Conservation (phyloP, 495 filamentous ascomycete genomes). For the Aspergillus taichungensis region DNA sequence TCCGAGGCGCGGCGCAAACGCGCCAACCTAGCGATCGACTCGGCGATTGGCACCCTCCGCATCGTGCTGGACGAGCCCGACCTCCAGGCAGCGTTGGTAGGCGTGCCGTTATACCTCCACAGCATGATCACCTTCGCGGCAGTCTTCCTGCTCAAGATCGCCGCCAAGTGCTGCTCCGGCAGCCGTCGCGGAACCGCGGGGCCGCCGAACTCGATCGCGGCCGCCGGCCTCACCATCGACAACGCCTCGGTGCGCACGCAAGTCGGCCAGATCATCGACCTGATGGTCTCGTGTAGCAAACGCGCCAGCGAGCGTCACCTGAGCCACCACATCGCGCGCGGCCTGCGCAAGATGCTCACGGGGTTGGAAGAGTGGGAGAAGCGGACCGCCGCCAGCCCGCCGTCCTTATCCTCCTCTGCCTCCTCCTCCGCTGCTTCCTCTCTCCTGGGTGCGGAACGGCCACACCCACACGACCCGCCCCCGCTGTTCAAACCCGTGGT, state of each 20-base stretch:
- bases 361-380: constrained; percentile 42
- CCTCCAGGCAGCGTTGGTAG: constrained; percentile 41
- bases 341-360: constrained; percentile 44
- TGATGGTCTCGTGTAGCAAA: constrained; percentile 42
- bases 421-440: too few species aligned
- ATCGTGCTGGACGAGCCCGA: constrained; percentile 43
- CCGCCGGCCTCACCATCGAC: constrained; percentile 33
- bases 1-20: constrained; percentile 44
- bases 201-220: constrained; percentile 36
- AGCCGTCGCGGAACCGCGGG: constrained; percentile 15
- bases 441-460: background rate
- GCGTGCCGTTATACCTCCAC: constrained; percentile 45
- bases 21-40: constrained; percentile 46
- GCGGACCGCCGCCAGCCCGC: constrained; percentile 19
- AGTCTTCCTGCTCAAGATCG: constrained; percentile 47
- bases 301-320: constrained; percentile 45
- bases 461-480: constrained; percentile 15
- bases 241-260: constrained; percentile 34
- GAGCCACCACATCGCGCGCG: constrained; percentile 44
- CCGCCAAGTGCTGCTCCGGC: constrained; percentile 34
- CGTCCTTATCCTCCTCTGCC: background rate
- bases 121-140: constrained; percentile 50
- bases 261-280: constrained; percentile 36
- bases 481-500: constrained; percentile 34
- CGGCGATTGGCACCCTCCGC: constrained; percentile 41